Conservation (phyloP, 192 early-diverging fungal genomes). For the Backusella tarrabulga region DNA sequence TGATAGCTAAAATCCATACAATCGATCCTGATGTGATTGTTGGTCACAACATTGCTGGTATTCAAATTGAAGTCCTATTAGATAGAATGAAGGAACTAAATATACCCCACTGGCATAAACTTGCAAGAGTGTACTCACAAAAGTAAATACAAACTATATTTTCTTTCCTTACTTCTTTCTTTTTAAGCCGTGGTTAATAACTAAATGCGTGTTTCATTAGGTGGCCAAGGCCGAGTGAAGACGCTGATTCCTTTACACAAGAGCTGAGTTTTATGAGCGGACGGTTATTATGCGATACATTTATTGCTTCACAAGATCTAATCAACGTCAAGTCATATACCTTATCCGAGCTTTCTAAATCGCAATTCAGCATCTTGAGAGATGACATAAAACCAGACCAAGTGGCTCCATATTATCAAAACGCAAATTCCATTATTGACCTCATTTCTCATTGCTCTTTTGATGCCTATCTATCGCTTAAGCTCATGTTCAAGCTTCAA, state of each 20-base stretch:
- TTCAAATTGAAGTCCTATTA: constrained; percentile 88
- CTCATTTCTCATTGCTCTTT: constrained; percentile 80
- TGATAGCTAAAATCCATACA: constrained; percentile 71
- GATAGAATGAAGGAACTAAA: constrained; percentile 86
- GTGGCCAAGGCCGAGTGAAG: constrained; percentile 78
- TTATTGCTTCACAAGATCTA: constrained; percentile 82
- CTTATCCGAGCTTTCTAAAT: constrained; percentile 72
- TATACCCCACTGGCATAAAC: constrained; percentile 77
- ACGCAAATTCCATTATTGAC: constrained; percentile 53
- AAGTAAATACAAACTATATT: background rate
- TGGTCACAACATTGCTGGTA: constrained; percentile 95
- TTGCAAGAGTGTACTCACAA: constrained; percentile 54
- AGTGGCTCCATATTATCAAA: constrained; percentile 67
- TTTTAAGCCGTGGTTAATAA: background rate
- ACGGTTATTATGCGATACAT: constrained; percentile 93
- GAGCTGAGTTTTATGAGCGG: constrained; percentile 81
- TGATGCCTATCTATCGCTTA: constrained; percentile 77
- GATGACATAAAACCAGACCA: constrained; percentile 83
- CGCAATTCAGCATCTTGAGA: constrained; percentile 74
- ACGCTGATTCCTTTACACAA: constrained; percentile 46
- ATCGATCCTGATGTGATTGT: constrained; percentile 91
- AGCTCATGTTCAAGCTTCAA: constrained; percentile 86
- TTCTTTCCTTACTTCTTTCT: background rate
- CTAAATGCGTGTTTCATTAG: constrained; percentile 24
- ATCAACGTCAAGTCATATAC: constrained; percentile 82